phyloP scores from a whole-genome alignment of 148 eudicot genomes.

The Spergularia marina region DNA sequence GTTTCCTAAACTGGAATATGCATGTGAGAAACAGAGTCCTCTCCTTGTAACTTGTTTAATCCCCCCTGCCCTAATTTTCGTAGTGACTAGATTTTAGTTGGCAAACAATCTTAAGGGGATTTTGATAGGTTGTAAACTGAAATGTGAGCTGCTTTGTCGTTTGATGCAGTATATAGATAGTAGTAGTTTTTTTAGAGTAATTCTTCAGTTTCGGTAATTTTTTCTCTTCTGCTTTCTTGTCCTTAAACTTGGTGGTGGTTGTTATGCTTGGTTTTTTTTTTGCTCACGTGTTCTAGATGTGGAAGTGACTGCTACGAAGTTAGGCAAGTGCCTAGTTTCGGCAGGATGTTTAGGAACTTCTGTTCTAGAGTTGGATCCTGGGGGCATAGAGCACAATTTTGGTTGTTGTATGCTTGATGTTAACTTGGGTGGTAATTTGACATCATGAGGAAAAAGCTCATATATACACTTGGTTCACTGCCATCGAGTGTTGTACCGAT shows the following conservation, averaged over 20 bases:
- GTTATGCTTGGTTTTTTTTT: too few species aligned
- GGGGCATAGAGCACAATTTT: too few species aligned
- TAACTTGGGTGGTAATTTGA: too few species aligned
- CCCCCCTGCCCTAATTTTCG: conserved; percentile 20
- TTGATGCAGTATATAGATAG: conserved; percentile 23
- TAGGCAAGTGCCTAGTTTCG: too few species aligned
- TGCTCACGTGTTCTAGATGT: too few species aligned
- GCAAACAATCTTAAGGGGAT: conserved; percentile 24
- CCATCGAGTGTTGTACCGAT: too few species aligned
- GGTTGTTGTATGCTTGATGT: too few species aligned
- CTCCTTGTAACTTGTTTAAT: conserved; percentile 1
- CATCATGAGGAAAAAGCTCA: too few species aligned
- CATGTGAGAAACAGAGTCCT: conserved; percentile 25
- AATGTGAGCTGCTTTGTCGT: conserved; percentile 20
- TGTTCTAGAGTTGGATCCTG: too few species aligned
- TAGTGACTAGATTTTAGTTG: conserved; percentile 22
- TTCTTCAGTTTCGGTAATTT: neutral
- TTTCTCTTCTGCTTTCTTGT: neutral
- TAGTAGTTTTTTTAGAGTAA: conserved; percentile 23
- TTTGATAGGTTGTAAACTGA: conserved; percentile 27
- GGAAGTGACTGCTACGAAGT: too few species aligned
- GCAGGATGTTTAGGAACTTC: too few species aligned
- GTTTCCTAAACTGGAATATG: neutral
- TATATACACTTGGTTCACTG: too few species aligned
- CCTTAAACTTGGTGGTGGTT: neutral